Evolutionary conservation across 371 early-diverging fungal species (phyloP).

Genomic region (Smittium culicis): DNA sequence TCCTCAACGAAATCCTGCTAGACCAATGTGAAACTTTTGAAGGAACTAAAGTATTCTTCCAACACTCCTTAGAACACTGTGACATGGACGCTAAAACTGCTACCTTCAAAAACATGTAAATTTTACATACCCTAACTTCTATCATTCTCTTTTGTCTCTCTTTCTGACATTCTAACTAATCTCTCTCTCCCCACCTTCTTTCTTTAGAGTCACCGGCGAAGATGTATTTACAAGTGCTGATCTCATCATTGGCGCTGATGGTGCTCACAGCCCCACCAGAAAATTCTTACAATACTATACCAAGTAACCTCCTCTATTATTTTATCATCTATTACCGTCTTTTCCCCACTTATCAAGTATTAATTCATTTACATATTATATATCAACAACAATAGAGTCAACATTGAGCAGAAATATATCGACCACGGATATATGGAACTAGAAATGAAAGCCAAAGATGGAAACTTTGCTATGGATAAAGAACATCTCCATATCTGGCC

Average conservation of each 20-base stretch:
- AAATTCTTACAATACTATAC: slow-evolving; percentile 52
- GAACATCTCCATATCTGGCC: slow-evolving; percentile 97
- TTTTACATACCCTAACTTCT: not conserved
- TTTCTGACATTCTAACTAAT: no score
- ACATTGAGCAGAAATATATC: slow-evolving; percentile 77
- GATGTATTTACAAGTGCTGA: slow-evolving; percentile 41
- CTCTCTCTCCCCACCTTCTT: not conserved
- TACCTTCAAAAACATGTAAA: slow-evolving; percentile 4
- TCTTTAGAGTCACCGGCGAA: slow-evolving; percentile 16
- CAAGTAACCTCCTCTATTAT: not conserved
- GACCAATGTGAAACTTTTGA: slow-evolving; percentile 15
- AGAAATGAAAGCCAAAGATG: slow-evolving; percentile 47
- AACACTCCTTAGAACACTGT: slow-evolving; percentile 40
- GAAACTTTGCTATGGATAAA: slow-evolving; percentile 65
- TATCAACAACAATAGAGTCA: slow-evolving; percentile 45
- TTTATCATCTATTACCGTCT: not conserved
- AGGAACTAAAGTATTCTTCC: slow-evolving; percentile 38
- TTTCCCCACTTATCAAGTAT: not conserved
- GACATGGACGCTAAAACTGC: slow-evolving; percentile 43
- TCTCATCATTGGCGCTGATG: slow-evolving; percentile 89
- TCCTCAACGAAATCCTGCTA: slow-evolving; percentile 66
- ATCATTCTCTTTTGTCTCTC: no score
- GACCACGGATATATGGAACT: slow-evolving; percentile 85
- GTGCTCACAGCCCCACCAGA: slow-evolving; percentile 72
- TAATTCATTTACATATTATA: no score